These are phyloP conservation scores for Claviceps arundinis DNA, from an alignment of 2,329 filamentous ascomycete species.

Conservation along the genomic window DNA sequence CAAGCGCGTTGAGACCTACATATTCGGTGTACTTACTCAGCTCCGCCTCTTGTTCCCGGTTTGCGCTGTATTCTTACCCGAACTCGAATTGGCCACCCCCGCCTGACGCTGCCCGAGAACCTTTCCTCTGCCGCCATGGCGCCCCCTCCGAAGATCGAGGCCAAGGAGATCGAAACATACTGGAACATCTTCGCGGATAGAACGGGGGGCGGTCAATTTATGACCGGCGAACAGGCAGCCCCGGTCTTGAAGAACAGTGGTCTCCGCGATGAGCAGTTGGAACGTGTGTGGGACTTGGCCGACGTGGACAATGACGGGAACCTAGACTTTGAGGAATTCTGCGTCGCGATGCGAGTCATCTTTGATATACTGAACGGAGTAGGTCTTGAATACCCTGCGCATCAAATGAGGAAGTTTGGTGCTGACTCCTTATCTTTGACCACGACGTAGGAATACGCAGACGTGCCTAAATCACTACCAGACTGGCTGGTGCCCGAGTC, in stretches of 20 bases:
- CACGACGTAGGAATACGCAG: slow-evolving; percentile 58
- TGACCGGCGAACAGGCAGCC: slow-evolving; percentile 48
- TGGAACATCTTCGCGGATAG: slow-evolving; percentile 51
- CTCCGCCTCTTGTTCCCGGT: too few species aligned
- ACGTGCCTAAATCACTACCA: slow-evolving; percentile 74
- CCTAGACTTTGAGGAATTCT: slow-evolving; percentile 98
- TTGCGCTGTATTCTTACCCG: not conserved
- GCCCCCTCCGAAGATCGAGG: slow-evolving; percentile 43
- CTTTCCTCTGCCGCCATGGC: slow-evolving; percentile 25
- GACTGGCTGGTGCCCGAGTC: slow-evolving; percentile 97
- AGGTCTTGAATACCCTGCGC: slow-evolving; percentile 10
- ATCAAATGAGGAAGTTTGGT: not conserved
- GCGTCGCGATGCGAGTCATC: slow-evolving; percentile 94
- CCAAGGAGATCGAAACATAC: slow-evolving; percentile 50
- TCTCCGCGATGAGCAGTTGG: slow-evolving; percentile 63
- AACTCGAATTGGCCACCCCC: not conserved
- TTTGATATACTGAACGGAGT: slow-evolving; percentile 96
- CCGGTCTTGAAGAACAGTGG: slow-evolving; percentile 52
- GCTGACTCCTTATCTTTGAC: not conserved
- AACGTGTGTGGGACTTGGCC: slow-evolving; percentile 91
- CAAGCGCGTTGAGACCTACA: not conserved
- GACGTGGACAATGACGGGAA: slow-evolving; percentile 97
- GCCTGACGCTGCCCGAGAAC: not conserved
- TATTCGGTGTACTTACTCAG: not conserved
- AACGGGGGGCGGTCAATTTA: slow-evolving; percentile 45